These are phyloP conservation scores for Globisporangium radiosum DNA, from an alignment of 352 stramenopile species.

Conservation along the genomic window DNA sequence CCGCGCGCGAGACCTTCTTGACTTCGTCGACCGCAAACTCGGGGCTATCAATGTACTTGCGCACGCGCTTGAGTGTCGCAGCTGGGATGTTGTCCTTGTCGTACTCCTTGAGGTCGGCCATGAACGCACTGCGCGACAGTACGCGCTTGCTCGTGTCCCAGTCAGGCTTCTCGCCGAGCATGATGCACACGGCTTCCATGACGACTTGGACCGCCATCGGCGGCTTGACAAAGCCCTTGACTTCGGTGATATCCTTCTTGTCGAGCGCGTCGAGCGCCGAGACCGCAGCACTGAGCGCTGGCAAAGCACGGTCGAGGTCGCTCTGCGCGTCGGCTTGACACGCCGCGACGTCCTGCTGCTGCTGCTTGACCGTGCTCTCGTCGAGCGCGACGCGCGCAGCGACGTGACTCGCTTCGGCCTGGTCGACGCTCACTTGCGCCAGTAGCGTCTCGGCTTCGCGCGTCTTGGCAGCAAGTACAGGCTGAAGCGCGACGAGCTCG, in stretches of 20 bases:
- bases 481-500: constrained; percentile 83
- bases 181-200: constrained; percentile 86
- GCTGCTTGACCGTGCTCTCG: constrained; percentile 55
- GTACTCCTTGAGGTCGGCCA: constrained; percentile 81
- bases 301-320: constrained; percentile 67
- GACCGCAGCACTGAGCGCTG: constrained; percentile 68
- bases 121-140: constrained; percentile 63
- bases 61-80: constrained; percentile 59
- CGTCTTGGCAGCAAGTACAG: constrained; percentile 52
- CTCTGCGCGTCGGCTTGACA: constrained; percentile 70
- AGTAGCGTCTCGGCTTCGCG: constrained; percentile 60
- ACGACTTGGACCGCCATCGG: constrained; percentile 78
- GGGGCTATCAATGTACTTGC: constrained; percentile 79
- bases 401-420: constrained; percentile 40
- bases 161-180: constrained; percentile 77
- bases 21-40: constrained; percentile 82
- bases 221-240: constrained; percentile 83
- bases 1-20: constrained; percentile 72
- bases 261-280: constrained; percentile 73
- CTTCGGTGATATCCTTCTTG: constrained; percentile 84
- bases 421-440: constrained; percentile 51
- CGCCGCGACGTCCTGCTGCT: constrained; percentile 48
- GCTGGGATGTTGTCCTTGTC: constrained; percentile 74
- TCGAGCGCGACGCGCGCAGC: constrained; percentile 47
- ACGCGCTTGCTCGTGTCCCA: constrained; percentile 84